phyloP scores from a whole-genome alignment of 1,284 basidiomycete genomes.

The Schizopora paradoxa region DNA sequence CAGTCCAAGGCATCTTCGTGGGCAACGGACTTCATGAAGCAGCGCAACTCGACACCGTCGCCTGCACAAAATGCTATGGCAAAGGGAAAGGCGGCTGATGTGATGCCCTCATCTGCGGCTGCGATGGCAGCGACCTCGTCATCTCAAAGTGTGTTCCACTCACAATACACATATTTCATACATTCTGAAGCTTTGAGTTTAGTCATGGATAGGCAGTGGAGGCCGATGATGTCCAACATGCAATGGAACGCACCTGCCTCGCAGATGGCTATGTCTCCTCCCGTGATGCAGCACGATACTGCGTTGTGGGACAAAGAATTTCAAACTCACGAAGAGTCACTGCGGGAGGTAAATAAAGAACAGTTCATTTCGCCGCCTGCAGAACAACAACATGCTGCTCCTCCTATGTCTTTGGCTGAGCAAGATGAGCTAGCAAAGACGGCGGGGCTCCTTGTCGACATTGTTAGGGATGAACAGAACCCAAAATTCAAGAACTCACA shows the following conservation, averaged over 20 bases:
- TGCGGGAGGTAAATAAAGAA: no score
- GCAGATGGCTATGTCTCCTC: no score
- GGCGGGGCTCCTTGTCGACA: slow-evolving; percentile 66
- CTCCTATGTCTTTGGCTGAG: slow-evolving; percentile 22
- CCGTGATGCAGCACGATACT: no score
- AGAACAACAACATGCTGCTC: slow-evolving; percentile 1
- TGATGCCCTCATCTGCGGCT: no score
- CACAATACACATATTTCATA: no score
- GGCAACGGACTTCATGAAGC: slow-evolving; percentile 57
- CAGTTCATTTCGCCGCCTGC: not conserved
- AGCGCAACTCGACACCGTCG: not conserved
- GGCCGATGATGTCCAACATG: no score
- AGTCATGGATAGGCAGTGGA: no score
- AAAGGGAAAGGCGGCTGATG: slow-evolving; percentile 1
- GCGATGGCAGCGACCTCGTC: no score
- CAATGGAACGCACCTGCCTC: no score
- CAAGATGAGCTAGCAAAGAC: slow-evolving; percentile 71
- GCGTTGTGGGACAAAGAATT: slow-evolving; percentile 16
- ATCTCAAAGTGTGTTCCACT: no score
- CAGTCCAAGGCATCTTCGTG: slow-evolving; percentile 36
- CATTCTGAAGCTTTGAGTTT: no score
- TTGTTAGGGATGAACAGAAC: slow-evolving; percentile 66
- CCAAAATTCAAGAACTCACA: slow-evolving; percentile 86
- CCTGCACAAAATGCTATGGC: not conserved
- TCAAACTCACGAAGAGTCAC: slow-evolving; percentile 8